Percentiles rank a stretch among this genome's conserved stretches.
These are phyloP conservation scores for Yarrowia galli DNA, from an alignment of 1,139 yeast species.

Conservation along the genomic window DNA sequence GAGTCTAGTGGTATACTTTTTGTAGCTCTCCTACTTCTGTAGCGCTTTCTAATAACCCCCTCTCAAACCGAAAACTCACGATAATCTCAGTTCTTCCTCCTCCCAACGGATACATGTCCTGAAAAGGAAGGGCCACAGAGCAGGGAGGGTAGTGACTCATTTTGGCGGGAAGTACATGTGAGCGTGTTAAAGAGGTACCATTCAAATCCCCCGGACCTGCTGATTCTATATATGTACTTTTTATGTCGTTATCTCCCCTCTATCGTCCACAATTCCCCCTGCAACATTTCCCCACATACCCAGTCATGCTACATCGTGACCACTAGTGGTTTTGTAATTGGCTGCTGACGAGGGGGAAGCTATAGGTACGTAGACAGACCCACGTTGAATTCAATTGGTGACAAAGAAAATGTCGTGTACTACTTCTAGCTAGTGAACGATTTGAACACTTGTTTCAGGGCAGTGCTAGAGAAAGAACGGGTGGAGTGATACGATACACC, in stretches of 20 bases:
- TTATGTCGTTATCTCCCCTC: too few species aligned
- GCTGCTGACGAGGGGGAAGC: slow-evolving; percentile 23
- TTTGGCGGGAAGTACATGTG: not conserved
- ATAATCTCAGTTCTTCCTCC: not conserved
- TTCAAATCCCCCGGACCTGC: not conserved
- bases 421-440: too few species aligned
- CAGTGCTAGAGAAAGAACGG: too few species aligned
- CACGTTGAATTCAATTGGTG: not conserved
- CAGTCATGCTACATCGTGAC: slow-evolving; percentile 12
- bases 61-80: not conserved
- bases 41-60: not conserved
- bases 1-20: not conserved
- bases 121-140: not conserved
- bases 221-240: not conserved
- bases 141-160: too few species aligned
- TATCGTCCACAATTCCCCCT: not conserved
- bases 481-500: too few species aligned
- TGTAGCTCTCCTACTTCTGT: not conserved
- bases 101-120: slow-evolving; percentile 27
- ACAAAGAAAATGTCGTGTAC: too few species aligned
- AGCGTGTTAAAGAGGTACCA: not conserved
- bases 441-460: too few species aligned
- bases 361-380: not conserved
- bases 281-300: not conserved
- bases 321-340: slow-evolving; percentile 26